phyloP scores from a whole-genome alignment of 2,329 filamentous ascomycete species.

The Monosporascus sp. region DNA sequence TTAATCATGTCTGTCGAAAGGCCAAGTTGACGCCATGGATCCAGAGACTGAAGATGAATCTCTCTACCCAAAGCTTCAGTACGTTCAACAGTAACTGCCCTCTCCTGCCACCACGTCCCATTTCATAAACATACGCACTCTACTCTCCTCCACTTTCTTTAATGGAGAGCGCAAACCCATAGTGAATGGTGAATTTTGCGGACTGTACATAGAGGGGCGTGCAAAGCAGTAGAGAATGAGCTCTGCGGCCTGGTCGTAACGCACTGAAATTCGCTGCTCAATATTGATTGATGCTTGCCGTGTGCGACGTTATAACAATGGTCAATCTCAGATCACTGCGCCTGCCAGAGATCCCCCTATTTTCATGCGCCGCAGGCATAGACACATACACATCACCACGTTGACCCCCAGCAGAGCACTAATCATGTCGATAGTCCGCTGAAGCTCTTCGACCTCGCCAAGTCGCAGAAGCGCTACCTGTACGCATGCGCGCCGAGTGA shows the following conservation, averaged over 20 bases:
- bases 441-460: conserved; percentile 37
- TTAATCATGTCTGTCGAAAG: neutral
- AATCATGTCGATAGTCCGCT: conserved; percentile 28
- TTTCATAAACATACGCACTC: no score
- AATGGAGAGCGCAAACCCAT: no score
- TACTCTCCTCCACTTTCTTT: no score
- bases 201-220: no score
- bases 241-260: no score
- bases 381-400: neutral
- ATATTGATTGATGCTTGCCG: no score
- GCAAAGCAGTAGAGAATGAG: no score
- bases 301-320: no score
- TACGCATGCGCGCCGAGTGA: conserved; percentile 46
- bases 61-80: conserved; percentile 18
- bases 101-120: no score
- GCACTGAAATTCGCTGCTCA: no score
- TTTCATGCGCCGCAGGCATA: neutral
- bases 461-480: conserved; percentile 32
- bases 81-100: conserved; percentile 1
- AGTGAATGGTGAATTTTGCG: no score
- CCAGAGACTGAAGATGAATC: conserved; percentile 10
- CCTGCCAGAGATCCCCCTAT: neutral
- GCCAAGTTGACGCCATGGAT: conserved; percentile 13
- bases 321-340: neutral
- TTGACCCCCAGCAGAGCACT: neutral